phyloP scores from a whole-genome alignment of 345 rosid genomes.

The Hibiscus trionum region DNA sequence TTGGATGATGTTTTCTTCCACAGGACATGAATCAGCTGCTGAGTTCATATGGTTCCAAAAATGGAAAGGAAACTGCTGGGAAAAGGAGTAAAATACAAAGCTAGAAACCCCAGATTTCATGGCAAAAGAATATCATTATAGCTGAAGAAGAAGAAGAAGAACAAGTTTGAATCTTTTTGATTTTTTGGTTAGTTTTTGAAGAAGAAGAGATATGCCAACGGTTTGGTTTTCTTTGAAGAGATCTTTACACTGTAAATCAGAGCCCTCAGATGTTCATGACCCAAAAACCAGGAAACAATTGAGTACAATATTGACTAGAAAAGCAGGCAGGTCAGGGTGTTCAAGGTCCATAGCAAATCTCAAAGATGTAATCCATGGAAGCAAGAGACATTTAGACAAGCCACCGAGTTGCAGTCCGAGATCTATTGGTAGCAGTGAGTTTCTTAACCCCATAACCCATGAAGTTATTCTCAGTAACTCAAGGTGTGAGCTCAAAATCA shows the following conservation, averaged over 20 bases:
- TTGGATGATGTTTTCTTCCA: background rate
- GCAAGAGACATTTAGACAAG: constrained; percentile 83
- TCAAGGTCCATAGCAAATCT: constrained; percentile 98
- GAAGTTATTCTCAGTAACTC: constrained; percentile 89
- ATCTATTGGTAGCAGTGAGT: constrained; percentile 98
- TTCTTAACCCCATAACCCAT: constrained; percentile 92
- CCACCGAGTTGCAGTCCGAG: constrained; percentile 97
- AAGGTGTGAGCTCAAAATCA: constrained; percentile 91
- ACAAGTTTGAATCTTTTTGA: background rate
- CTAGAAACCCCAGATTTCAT: background rate
- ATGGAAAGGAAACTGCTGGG: constrained; percentile 13
- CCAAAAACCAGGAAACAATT: constrained; percentile 49
- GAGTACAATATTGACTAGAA: constrained; percentile 55
- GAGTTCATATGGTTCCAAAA: background rate
- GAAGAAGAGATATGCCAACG: constrained; percentile 42
- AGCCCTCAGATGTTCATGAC: constrained; percentile 49
- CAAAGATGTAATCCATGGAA: constrained; percentile 95
- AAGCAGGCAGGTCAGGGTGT: constrained; percentile 81
- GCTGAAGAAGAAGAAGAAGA: background rate
- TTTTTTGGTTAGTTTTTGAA: background rate
- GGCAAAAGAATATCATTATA: background rate
- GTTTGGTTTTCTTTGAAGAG: constrained; percentile 64
- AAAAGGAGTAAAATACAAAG: background rate
- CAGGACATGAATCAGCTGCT: background rate
- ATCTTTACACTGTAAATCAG: constrained; percentile 59